A percentile compares a stretch with the other conserved stretches of the same genome.
phyloP scores from a whole-genome alignment of 163 green algal genomes.

The Trebouxia gelatinosa region DNA sequence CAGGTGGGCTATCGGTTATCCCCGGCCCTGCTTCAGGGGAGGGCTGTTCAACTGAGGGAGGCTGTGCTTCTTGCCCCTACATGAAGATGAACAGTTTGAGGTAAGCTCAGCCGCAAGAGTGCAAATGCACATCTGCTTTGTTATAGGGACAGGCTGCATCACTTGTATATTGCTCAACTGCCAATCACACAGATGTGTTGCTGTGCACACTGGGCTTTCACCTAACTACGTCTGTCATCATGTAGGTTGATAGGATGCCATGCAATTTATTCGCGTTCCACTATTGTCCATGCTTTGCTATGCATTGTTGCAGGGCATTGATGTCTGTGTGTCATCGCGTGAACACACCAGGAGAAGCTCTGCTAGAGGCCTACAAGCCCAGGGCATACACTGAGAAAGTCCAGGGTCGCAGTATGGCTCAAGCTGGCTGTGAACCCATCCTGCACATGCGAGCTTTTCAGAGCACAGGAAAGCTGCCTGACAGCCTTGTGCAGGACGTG shows the following conservation, averaged over 20 bases:
- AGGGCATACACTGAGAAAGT: constrained; percentile 73
- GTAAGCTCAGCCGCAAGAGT: too few species aligned
- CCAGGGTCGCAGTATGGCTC: constrained; percentile 69
- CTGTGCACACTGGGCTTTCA: too few species aligned
- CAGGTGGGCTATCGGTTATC: constrained; percentile 75
- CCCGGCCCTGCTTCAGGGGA: constrained; percentile 89
- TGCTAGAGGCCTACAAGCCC: constrained; percentile 74
- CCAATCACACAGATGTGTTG: too few species aligned
- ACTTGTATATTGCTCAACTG: neutral
- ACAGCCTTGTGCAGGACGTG: constrained; percentile 81
- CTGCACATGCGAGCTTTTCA: constrained; percentile 97
- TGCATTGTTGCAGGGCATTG: constrained; percentile 53
- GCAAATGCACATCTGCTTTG: too few species aligned
- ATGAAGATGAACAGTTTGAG: constrained; percentile 97
- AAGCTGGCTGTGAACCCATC: constrained; percentile 88
- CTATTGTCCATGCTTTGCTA: neutral
- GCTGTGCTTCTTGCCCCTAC: constrained; percentile 96
- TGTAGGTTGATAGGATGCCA: neutral
- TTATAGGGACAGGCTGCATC: too few species aligned
- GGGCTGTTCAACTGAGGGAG: constrained; percentile 92
- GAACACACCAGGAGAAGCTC: constrained; percentile 54
- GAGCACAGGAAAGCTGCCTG: constrained; percentile 62
- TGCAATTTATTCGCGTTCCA: neutral
- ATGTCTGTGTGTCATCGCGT: constrained; percentile 67
- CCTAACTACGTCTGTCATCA: too few species aligned